Evolutionary conservation across 306 rosid species (phyloP), one percentile per base, ranked within the genome.

Genomic region (Trifolium repens): DNA sequence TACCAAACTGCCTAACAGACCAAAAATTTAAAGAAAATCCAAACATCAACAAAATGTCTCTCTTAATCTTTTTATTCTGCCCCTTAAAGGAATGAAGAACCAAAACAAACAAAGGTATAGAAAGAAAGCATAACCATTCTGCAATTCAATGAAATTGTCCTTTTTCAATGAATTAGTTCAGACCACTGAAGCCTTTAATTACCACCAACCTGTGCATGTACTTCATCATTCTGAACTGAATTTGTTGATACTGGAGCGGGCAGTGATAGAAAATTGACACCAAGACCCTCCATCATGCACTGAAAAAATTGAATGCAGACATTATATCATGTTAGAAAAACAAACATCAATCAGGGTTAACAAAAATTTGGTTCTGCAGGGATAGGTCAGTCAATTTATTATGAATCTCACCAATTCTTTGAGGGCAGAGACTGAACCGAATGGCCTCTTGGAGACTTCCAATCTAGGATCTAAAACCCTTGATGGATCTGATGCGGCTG

Each of bases 261-360:
- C 55, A 81, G 80, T 11, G 86, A 73, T 77, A 86, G 85, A 81
- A 89, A 93, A 82, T 62, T 85, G 59, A 90, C 79, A 69, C 84
- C 80, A 75, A 93, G 96, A 79, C 98, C 96, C 82, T 93, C 96
- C 78, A 82, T 74, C 83, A 75, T 77, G 82, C 98, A 93, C 98
- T 93, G 84, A 80, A 71, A 53, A 79, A 85, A 84, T 78, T 22
- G n/a, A 84, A 67, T 26, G 71, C 69, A 87, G 34, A 80, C 62
- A 65, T 27, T 37, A 73, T 30, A 65, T 32, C 73, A 83, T 37
- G 69, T 75, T 32, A 77, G 71, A 43, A 54, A 65, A 69, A 87
- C 71, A 47, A 53, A 53, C 49, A 17, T 47, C 16, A 37, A 39
- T 47, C 14, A 19, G 47, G 9, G 15, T 53, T 14, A 74, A 26